A percentile compares a stretch with the other conserved stretches of the same genome.
Conservation (phyloP, 2,329 filamentous ascomycete genomes). For the Nothophaeocryptopus gaeumannii region DNA sequence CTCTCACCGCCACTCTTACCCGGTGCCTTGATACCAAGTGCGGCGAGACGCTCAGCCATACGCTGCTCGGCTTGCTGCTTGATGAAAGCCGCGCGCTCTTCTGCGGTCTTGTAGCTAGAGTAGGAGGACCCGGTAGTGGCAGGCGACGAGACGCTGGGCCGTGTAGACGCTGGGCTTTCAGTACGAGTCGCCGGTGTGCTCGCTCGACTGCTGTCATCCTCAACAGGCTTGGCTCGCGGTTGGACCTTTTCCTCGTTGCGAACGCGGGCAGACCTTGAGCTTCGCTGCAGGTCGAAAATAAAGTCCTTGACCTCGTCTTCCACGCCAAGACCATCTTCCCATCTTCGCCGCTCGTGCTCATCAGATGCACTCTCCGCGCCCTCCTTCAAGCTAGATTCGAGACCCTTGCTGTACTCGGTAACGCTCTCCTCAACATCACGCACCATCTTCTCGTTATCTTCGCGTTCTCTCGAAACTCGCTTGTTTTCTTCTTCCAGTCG, state of each 20-base stretch:
- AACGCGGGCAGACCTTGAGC: constrained; percentile 72
- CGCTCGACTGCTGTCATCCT: constrained; percentile 31
- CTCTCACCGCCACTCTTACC: constrained; percentile 72
- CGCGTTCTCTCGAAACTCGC: constrained; percentile 76
- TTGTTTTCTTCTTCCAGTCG: constrained; percentile 85
- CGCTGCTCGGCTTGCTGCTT: constrained; percentile 95
- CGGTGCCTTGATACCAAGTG: constrained; percentile 83
- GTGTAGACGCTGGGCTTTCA: constrained; percentile 31
- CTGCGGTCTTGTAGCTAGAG: constrained; percentile 80
- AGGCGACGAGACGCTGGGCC: constrained; percentile 41
- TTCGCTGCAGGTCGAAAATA: constrained; percentile 91
- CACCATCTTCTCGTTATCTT: constrained; percentile 95
- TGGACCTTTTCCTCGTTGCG: constrained; percentile 54
- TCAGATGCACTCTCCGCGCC: constrained; percentile 70
- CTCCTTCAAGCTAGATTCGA: constrained; percentile 86
- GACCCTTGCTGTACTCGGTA: constrained; percentile 75
- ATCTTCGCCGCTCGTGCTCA: constrained; percentile 87
- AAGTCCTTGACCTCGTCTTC: constrained; percentile 97
- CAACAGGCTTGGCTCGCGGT: constrained; percentile 18
- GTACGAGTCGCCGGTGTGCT: constrained; percentile 28
- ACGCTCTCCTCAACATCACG: constrained; percentile 95
- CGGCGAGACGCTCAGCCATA: constrained; percentile 93
- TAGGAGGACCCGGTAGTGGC: constrained; percentile 62
- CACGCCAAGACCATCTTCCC: constrained; percentile 94
- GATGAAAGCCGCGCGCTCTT: constrained; percentile 92